Base-by-base conservation (phyloP, 441 rosid species). In the Erodium moschatum region DNA sequence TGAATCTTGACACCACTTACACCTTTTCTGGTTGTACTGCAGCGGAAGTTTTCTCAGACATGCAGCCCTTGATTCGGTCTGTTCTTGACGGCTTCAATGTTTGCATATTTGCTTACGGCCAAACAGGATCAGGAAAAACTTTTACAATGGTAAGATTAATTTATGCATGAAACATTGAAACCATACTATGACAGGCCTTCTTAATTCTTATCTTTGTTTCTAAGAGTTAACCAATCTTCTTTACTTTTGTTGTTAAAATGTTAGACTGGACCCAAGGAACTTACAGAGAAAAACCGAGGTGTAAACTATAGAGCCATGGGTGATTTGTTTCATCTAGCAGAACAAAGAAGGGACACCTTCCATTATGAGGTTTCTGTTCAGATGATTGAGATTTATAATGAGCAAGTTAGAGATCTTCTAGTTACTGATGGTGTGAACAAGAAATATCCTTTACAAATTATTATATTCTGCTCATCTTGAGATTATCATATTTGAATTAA, bases 101-200 rank as follows among this genome's bases (percentile, higher is more conserved):
- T 46, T 91, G 97, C 81, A 91, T 91, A 78, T 91, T 89, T 86
- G 97, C 97, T 67, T 91, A 91, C 79, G 96, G 97, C 13, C 97
- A 91, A 78, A 89, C 96, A 1, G 96, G 96, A 74, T 87, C 97
- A 1, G 97, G 97, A 68, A 91, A 89, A 79, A 91, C 97, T 24
- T 85, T 38, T 72, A 94, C 98, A 8, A 94, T 94, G 98, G 98
- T 94, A 85, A 80, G 84, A 76, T 52, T 67, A 6, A 7, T 18
- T 56, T 29, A 21, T 42, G 16, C 16, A 12, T 24, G 27, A 24
- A 24, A 24, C 27, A 24, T 24, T 44, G 20, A 58, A 74, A 75
- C 67, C 50, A 24, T 64, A 70, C 70, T 52, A 58, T 69, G 27
- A 16, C 62, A 10, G 74, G 24, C 16, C 48, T 35, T 8, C 46